Base-by-base conservation (phyloP, 257 asterid genomes). In the Solanum sitiens region DNA sequence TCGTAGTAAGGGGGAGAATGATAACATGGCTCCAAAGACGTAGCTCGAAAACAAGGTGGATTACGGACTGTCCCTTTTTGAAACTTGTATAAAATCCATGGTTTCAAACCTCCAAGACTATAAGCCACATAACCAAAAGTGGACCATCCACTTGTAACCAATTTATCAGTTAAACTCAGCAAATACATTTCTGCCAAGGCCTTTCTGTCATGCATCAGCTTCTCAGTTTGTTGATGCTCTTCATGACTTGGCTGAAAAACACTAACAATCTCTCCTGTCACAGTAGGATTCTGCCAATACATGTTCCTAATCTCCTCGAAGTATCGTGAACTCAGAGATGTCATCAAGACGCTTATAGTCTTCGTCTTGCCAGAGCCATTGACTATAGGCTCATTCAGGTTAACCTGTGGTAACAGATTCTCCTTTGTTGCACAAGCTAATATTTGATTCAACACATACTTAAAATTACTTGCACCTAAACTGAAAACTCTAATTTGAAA, bases 91-190 rank as follows among this genome's bases (percentile, higher is more conserved):
- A 96, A 90, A 89, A 96, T 93, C 98, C 98, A 96, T 2, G 98
- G 98, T 92, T 87, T 93, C 88, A 95, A 10, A 59, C 95, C 98
- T 73, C 98, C 98, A 27, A 95, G 96, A 56, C 98, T 93, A 73
- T 96, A 98, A 45, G 98, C 98, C 86, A 95, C 98, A 86, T 95
- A 96, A 8, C 98, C 98, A 53, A 95, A 96, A 40, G 98, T 96
- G 2, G 98, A 95, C 95, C 94, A 93, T 20, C 96, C 90, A 71
- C 96, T 96, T 13, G 98, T 96, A 21, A 94, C 96, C 90, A 95
- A 61, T 86, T 93, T 95, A 87, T 96, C 98, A 18, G 91, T 91
- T 80, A 95, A 88, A 90, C 98, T 93, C 87, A 96, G 92, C 53
- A 96, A 88, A 84, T 96, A 96, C 89, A 96, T 96, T 75, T 96